Evolutionary conservation across 2,329 filamentous ascomycete genomes (phyloP).

Genomic region (Pyricularia sp.): DNA sequence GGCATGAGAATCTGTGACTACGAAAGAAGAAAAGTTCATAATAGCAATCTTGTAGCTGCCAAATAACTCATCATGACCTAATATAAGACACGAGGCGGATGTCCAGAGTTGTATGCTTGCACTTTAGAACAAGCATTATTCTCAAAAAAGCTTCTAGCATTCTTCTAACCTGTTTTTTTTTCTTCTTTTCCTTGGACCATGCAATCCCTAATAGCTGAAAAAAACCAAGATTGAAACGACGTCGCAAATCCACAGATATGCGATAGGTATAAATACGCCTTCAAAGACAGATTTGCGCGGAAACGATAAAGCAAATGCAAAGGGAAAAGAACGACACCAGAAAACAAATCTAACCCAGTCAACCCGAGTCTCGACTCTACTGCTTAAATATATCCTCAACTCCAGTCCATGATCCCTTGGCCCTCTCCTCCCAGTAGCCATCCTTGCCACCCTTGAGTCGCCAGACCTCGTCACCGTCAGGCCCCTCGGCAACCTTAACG

Average conservation of each 20-base stretch:
- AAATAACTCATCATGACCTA: not conserved
- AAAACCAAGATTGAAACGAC: not conserved
- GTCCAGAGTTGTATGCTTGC: not conserved
- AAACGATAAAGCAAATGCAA: not conserved
- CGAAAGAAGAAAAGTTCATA: not conserved
- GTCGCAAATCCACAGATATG: not conserved
- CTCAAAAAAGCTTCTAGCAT: not conserved
- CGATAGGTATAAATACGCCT: not conserved
- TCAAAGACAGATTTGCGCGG: not conserved
- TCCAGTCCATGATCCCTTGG: constrained; percentile 54
- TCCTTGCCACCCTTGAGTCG: constrained; percentile 71
- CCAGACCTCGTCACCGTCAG: constrained; percentile 61
- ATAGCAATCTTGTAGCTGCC: not conserved
- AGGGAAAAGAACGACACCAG: not conserved
- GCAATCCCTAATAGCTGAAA: not conserved
- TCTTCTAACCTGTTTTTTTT: not conserved
- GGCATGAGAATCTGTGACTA: not conserved
- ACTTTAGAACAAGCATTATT: not conserved
- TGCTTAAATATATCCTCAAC: constrained; percentile 40
- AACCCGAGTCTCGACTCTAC: not conserved
- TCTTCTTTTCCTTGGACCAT: not conserved
- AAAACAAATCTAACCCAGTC: not conserved
- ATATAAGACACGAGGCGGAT: not conserved
- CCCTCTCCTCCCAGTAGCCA: constrained; percentile 87
- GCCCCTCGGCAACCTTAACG: constrained; percentile 51